Evolutionary conservation across 805 yeast species (phyloP), one percentile per base, ranked within the genome.

Genomic region (Candida andamanensis): DNA sequence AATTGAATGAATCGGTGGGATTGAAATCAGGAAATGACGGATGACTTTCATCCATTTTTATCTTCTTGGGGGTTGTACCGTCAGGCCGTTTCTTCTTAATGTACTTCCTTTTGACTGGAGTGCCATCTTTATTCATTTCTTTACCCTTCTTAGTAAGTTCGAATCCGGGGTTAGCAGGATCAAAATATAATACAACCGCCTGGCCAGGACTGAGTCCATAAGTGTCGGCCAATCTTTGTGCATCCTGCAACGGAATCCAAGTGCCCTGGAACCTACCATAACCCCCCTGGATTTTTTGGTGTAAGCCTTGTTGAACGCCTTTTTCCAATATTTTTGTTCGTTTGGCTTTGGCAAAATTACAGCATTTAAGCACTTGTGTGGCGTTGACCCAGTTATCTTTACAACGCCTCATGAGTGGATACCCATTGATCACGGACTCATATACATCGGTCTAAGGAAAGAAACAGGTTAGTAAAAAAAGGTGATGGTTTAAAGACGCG

Each of bases 221-320:
- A 26, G 49, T 58, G n/a, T 49, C 47, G 6, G 72, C 71, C 34
- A 65, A 49, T 28, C 54, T 45, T 30, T 51, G 60, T 1, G 95
- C 97, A 30, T 84, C 75, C 5, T 70, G 76, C 40, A 85, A 58
- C 0, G 97, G 97, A 6, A 89, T 89, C 96, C 96, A 89, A 2
- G 97, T 89, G 12, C 96, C 97, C 57, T 90, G 97, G 57, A 87
- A 90, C 51, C 89, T 80, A 33, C 97, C 97, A 54, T 87, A 89
- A 2, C 97, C 97, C 40, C 97, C 97, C 57, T 89, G 97, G 15
- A 89, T 86, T 55, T 90, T 90, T 49, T 89, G 96, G 54, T 89
- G 97, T 13, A 68, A 60, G 4, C 95, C 95, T 25, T 72, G 74
- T 51, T 90, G 96, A n/a, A 90, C 95, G 42, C 89, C 96, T 48